Evolutionary conservation across 495 filamentous ascomycete genomes (phyloP), one percentile per base, ranked within the genome.

Genomic region (Thermochaetoides thermophila): DNA sequence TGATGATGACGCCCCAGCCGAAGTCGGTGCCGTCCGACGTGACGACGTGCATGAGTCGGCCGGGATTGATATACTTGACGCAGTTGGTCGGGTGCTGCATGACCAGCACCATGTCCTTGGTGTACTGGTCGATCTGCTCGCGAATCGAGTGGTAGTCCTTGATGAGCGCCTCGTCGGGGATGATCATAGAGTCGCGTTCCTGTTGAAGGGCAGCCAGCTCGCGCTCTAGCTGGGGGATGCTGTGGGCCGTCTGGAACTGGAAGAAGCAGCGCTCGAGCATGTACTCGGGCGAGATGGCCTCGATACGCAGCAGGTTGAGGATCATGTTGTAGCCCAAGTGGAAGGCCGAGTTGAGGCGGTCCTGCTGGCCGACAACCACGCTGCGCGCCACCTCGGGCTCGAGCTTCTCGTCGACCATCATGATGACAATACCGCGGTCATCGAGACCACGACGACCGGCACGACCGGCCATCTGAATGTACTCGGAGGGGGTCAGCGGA

Each of bases 301-400:
- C 89, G 22, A 96, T 84, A 59, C 89, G 70, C 63, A 94, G 80
- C 32, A 97, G 61, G 44, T 97, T 97, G 38, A 97, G 62, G 48
- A 97, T 78, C 89, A 96, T 97, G 56, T 96, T 97, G 63, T 97
- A 96, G n/a, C 89, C 85, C 8, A 97, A 68, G 50, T 96, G 81
- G 61, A 97, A 97, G 10, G 89, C 89, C 3, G 89, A 96, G 56
- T 96, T 96, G 25, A 97, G 72, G 27, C 83, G 78, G 52, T 97
- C 89, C 50, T 97, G 89, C 49, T 94, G 78, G 49, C 89, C 89
- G 32, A 87, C 81, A 17, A 97, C 89, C 38, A 97, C 94, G 31
- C 81, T 77, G 56, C 89, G 89, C 17, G 89, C 89, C 34, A 79
- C 70, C 1, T 77, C 74, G n/a, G 89, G 91, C 40, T 96, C 91